Evolutionary conservation across 1,284 basidiomycete genomes (phyloP).

Genomic region (Fomitopsis schrenkii): DNA sequence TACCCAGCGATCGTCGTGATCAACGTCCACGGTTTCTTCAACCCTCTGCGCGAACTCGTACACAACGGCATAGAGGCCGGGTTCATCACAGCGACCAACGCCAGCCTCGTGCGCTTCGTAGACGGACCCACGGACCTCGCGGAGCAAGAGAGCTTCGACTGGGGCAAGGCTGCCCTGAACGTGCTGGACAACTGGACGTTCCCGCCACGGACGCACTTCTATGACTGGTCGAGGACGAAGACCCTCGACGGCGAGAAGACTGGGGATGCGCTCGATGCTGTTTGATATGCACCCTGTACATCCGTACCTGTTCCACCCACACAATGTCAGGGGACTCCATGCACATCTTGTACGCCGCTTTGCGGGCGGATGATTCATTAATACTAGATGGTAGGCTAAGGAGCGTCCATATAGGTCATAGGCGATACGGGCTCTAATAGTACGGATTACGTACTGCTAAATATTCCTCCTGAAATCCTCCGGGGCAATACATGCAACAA

Average conservation of each 20-base stretch:
- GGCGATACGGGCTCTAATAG: background rate
- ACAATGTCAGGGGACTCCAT: no score
- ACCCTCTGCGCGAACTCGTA: conserved; percentile 74
- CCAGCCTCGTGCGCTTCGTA: conserved; percentile 62
- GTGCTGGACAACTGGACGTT: conserved; percentile 64
- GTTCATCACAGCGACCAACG: conserved; percentile 67
- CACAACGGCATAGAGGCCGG: conserved; percentile 64
- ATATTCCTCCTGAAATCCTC: background rate
- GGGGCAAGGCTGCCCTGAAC: conserved; percentile 70
- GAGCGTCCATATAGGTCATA: background rate
- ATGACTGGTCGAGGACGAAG: conserved; percentile 27
- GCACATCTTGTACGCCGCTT: no score
- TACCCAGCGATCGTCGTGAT: conserved; percentile 70
- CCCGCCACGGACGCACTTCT: conserved; percentile 12
- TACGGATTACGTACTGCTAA: background rate
- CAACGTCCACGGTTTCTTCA: conserved; percentile 80
- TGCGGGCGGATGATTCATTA: no score
- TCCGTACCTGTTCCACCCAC: no score
- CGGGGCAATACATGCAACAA: background rate
- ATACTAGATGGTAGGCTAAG: background rate
- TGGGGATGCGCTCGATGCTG: conserved; percentile 7
- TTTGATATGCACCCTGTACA: background rate
- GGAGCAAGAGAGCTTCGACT: conserved; percentile 63
- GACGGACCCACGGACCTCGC: conserved; percentile 59
- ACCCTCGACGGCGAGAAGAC: conserved; percentile 8